phyloP scores from a whole-genome alignment of 176 grass and related monocot genomes.

The Cocos nucifera region DNA sequence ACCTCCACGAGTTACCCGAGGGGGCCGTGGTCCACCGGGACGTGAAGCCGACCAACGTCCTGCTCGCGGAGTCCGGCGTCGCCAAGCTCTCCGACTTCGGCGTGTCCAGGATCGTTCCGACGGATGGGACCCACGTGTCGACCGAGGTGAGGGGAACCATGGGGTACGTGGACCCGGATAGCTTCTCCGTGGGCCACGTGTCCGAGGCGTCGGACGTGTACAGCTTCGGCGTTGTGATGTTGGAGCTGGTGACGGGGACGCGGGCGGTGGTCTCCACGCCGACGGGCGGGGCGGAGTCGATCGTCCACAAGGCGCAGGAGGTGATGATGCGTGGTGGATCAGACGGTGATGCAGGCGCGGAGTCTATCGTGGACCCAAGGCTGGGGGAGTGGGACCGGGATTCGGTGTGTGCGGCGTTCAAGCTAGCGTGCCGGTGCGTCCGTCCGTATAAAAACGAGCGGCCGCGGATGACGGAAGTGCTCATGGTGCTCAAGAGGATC shows the following conservation, averaged over 20 bases:
- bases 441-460: constrained; percentile 49
- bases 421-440: constrained; percentile 43
- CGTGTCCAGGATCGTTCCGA: constrained; percentile 43
- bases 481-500: constrained; percentile 26
- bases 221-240: constrained; percentile 41
- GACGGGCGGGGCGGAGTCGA: constrained; percentile 46
- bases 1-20: constrained; percentile 50
- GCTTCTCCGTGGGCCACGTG: constrained; percentile 42
- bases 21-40: constrained; percentile 66
- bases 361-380: constrained; percentile 38
- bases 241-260: constrained; percentile 41
- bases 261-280: constrained; percentile 56
- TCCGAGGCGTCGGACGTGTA: constrained; percentile 45
- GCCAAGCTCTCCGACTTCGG: constrained; percentile 81
- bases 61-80: constrained; percentile 28
- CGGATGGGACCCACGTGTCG: constrained; percentile 44
- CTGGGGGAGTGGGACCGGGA: constrained; percentile 44
- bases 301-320: constrained; percentile 40
- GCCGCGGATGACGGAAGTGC: constrained; percentile 46
- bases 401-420: constrained; percentile 38
- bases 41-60: constrained; percentile 65
- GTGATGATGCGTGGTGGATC: not conserved
- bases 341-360: not conserved
- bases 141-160: constrained; percentile 58
- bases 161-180: constrained; percentile 72